These are phyloP conservation scores for Solanum megistacrolobum DNA, from an alignment of 257 asterid genomes.

Conservation along the genomic window DNA sequence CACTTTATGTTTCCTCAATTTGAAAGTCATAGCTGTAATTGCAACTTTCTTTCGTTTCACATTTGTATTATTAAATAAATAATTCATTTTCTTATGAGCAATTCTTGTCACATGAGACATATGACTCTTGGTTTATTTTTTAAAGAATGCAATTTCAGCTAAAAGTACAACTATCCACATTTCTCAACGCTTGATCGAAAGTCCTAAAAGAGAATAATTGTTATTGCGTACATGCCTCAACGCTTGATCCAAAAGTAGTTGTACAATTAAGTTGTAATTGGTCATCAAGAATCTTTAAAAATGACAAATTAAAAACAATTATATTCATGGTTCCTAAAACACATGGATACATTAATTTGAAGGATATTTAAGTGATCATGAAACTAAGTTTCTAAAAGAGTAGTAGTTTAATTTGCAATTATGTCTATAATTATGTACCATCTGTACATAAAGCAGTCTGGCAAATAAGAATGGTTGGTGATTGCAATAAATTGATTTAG, in stretches of 20 bases:
- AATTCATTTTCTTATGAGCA: background rate
- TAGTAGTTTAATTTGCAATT: background rate
- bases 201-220: background rate
- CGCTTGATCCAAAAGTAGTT: background rate
- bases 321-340: background rate
- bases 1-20: background rate
- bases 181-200: background rate
- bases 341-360: background rate
- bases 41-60: background rate
- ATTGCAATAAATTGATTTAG: background rate
- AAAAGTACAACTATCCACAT: background rate
- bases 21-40: background rate
- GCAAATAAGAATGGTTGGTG: background rate
- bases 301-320: background rate
- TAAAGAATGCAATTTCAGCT: background rate
- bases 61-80: background rate
- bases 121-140: background rate
- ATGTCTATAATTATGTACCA: background rate
- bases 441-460: background rate
- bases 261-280: background rate
- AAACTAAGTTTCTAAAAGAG: background rate
- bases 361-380: background rate
- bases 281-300: background rate
- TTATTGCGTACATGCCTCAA: background rate
- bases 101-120: background rate